phyloP scores from a whole-genome alignment of 2,329 filamentous ascomycete genomes.

The Beauveria pseudobassiana region DNA sequence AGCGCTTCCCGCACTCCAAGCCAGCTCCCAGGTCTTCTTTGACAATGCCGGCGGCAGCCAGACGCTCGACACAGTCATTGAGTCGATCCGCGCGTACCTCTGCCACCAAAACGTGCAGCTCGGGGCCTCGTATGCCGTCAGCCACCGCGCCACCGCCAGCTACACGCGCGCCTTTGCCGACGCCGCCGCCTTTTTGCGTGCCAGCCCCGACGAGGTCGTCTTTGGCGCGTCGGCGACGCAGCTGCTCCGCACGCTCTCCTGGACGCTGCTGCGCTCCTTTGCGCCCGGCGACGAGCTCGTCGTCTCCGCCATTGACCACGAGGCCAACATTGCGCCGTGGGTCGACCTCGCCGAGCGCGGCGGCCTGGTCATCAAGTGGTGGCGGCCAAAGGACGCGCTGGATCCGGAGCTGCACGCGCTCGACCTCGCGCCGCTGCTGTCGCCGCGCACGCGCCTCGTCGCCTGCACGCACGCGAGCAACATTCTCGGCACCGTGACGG shows the following conservation, averaged over 20 bases:
- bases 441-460: constrained; percentile 59
- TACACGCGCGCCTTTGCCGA: constrained; percentile 55
- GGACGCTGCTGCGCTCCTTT: constrained; percentile 38
- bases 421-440: constrained; percentile 52
- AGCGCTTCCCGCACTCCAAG: constrained; percentile 55
- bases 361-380: constrained; percentile 61
- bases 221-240: constrained; percentile 70
- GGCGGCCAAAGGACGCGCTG: constrained; percentile 39
- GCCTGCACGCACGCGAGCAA: constrained; percentile 69
- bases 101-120: constrained; percentile 66
- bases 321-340: constrained; percentile 72
- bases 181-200: constrained; percentile 65
- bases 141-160: constrained; percentile 49
- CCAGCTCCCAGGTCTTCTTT: constrained; percentile 58
- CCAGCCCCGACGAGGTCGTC: constrained; percentile 58
- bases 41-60: constrained; percentile 77
- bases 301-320: constrained; percentile 66
- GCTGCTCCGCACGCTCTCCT: constrained; percentile 63
- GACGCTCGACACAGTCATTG: constrained; percentile 56
- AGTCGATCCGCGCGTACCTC: constrained; percentile 60
- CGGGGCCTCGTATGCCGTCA: constrained; percentile 59
- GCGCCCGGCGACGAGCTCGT: constrained; percentile 57
- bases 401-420: constrained; percentile 53
- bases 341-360: constrained; percentile 56
- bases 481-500: constrained; percentile 63